phyloP scores from a whole-genome alignment of 2,329 filamentous ascomycete genomes.

The Dothideomycetes sp. region DNA sequence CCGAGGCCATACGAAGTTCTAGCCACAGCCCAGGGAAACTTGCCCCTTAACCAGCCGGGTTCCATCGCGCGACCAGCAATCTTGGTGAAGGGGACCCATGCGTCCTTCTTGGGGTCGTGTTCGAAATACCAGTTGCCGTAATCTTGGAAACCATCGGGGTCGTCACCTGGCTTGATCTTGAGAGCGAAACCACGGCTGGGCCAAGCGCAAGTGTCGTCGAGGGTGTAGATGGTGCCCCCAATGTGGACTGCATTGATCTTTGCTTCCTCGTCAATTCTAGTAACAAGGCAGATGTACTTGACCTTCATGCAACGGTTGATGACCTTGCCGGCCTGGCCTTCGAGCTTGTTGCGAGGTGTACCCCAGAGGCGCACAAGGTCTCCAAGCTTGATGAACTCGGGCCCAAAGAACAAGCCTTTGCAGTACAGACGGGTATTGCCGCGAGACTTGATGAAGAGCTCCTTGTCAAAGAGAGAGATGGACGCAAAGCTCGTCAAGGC shows the following conservation, averaged over 20 bases:
- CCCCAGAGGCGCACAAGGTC: slow-evolving; percentile 49
- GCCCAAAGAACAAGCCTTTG: slow-evolving; percentile 47
- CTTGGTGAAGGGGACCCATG: background rate
- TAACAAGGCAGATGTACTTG: slow-evolving; percentile 39
- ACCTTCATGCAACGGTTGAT: slow-evolving; percentile 35
- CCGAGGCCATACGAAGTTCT: background rate
- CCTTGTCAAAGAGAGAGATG: slow-evolving; percentile 44
- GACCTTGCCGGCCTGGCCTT: slow-evolving; percentile 14
- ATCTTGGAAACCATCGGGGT: slow-evolving; percentile 33
- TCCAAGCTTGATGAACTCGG: slow-evolving; percentile 46
- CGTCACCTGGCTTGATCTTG: slow-evolving; percentile 24
- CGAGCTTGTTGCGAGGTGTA: slow-evolving; percentile 16
- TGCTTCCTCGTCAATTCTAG: slow-evolving; percentile 36
- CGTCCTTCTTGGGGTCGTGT: slow-evolving; percentile 12
- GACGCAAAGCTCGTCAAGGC: slow-evolving; percentile 46
- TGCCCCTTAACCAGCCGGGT: background rate
- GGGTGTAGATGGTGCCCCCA: slow-evolving; percentile 41
- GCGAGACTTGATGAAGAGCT: slow-evolving; percentile 46
- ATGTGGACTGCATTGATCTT: slow-evolving; percentile 40
- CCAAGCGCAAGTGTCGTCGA: no score
- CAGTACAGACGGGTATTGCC: slow-evolving; percentile 45
- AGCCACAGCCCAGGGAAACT: background rate
- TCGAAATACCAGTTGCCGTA: slow-evolving; percentile 44
- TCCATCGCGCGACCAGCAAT: background rate
- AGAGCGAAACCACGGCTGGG: no score